A percentile compares a stretch with the other conserved stretches of the same genome.
Conservation (phyloP, 1,284 basidiomycete species). For the Tausonia pullulans region DNA sequence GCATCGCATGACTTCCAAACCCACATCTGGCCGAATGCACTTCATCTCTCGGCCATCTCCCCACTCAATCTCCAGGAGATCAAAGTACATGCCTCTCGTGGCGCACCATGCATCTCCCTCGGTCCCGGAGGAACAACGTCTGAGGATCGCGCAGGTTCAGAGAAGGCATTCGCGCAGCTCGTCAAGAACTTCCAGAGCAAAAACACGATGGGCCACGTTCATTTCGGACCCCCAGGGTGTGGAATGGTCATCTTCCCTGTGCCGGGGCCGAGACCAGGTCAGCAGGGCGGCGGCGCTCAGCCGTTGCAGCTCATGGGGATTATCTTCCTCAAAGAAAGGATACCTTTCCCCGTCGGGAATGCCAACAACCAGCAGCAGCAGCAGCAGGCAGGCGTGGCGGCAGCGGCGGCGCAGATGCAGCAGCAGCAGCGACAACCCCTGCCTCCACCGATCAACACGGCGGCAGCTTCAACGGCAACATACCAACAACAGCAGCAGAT, state of each 20-base stretch:
- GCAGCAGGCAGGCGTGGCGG: neutral
- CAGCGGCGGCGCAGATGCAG: neutral
- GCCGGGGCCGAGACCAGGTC: neutral
- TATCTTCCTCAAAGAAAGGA: slow-evolving; percentile 11
- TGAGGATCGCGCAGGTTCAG: neutral
- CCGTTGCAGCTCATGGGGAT: slow-evolving; percentile 11
- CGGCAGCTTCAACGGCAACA: neutral
- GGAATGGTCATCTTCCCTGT: slow-evolving; percentile 16
- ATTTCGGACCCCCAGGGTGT: slow-evolving; percentile 13
- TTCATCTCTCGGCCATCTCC: slow-evolving; percentile 9
- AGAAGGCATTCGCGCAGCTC: neutral
- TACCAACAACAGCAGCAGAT: slow-evolving; percentile 1
- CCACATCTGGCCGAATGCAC: slow-evolving; percentile 5
- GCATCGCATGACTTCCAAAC: neutral
- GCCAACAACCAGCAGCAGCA: neutral
- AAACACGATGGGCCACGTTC: slow-evolving; percentile 11
- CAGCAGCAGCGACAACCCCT: neutral
- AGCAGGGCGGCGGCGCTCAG: neutral
- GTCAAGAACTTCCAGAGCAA: slow-evolving; percentile 8
- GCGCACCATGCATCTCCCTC: neutral
- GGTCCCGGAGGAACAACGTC: neutral
- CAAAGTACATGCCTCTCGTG: slow-evolving; percentile 1
- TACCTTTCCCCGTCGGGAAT: slow-evolving; percentile 10
- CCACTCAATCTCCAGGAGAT: slow-evolving; percentile 4
- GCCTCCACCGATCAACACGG: neutral